A percentile compares a stretch with the other conserved stretches of the same genome.
Conservation (phyloP, 1,284 basidiomycete genomes). For the Irpex sp. region DNA sequence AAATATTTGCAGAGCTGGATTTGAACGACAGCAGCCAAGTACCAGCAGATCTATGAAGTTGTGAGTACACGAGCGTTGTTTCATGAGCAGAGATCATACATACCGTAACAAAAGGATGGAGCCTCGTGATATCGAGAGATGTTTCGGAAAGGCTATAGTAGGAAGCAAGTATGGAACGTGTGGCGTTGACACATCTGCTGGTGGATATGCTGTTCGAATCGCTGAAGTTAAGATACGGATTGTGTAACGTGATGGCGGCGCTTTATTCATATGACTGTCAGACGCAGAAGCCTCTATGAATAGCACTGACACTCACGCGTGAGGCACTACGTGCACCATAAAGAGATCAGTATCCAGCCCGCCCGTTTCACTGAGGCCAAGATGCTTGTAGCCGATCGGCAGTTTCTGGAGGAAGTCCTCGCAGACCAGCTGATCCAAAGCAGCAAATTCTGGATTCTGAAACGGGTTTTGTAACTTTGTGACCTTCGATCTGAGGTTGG, state of each 20-base stretch:
- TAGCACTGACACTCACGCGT: conserved; percentile 55
- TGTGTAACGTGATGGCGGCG: conserved; percentile 81
- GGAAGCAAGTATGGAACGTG: conserved; percentile 65
- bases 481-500: conserved; percentile 57
- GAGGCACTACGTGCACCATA: conserved; percentile 78
- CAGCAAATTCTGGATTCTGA: conserved; percentile 56
- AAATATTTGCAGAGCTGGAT: conserved; percentile 81
- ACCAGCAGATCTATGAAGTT: conserved; percentile 75
- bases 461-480: conserved; percentile 70
- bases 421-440: conserved; percentile 63
- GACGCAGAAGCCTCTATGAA: too few relatives aligned
- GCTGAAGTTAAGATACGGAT: conserved; percentile 72
- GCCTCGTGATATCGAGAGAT: conserved; percentile 69
- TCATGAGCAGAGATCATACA: conserved; percentile 22
- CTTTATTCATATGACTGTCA: conserved; percentile 31
- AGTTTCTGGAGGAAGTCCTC: conserved; percentile 65
- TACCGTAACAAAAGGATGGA: conserved; percentile 80
- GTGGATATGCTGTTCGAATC: conserved; percentile 64
- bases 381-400: conserved; percentile 61
- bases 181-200: conserved; percentile 66
- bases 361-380: conserved; percentile 55
- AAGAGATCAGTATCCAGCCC: conserved; percentile 77
- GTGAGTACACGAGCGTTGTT: neutral
- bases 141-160: conserved; percentile 74
- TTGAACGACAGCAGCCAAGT: conserved; percentile 79